Evolutionary conservation across 2,329 filamentous ascomycete genomes (phyloP).

Genomic region (Aspergillus spinulosporus): DNA sequence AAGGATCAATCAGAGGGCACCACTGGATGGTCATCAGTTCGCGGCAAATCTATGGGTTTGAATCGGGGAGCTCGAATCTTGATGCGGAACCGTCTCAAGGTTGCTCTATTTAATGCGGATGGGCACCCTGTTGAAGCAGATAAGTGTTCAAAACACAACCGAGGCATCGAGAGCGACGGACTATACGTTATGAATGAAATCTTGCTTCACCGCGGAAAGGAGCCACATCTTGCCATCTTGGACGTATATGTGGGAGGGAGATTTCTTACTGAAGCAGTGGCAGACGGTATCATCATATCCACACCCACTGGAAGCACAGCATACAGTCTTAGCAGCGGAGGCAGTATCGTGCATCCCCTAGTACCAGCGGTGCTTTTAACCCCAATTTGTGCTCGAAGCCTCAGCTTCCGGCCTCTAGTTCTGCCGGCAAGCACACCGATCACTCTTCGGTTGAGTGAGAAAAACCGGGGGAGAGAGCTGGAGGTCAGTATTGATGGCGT

Average conservation of each 20-base stretch:
- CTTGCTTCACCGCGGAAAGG: conserved; percentile 84
- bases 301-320: conserved; percentile 95
- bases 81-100: conserved; percentile 80
- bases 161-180: conserved; percentile 41
- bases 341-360: conserved; percentile 89
- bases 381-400: conserved; percentile 86
- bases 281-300: conserved; percentile 90
- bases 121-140: conserved; percentile 56
- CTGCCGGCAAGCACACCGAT: conserved; percentile 84
- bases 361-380: conserved; percentile 87
- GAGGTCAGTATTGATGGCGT: conserved; percentile 79
- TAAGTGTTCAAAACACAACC: conserved; percentile 37
- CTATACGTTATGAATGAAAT: conserved; percentile 89
- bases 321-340: conserved; percentile 89
- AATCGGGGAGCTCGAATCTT: conserved; percentile 76
- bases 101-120: conserved; percentile 74
- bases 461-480: conserved; percentile 73
- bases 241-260: conserved; percentile 87
- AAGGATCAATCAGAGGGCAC: conserved; percentile 33
- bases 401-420: conserved; percentile 89
- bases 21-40: conserved; percentile 69
- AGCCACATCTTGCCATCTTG: conserved; percentile 87
- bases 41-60: conserved; percentile 78
- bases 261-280: conserved; percentile 89
- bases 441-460: conserved; percentile 75